Evolutionary conservation across 2,329 filamentous ascomycete genomes (phyloP).

Genomic region (Chalaropsis ovoidea): DNA sequence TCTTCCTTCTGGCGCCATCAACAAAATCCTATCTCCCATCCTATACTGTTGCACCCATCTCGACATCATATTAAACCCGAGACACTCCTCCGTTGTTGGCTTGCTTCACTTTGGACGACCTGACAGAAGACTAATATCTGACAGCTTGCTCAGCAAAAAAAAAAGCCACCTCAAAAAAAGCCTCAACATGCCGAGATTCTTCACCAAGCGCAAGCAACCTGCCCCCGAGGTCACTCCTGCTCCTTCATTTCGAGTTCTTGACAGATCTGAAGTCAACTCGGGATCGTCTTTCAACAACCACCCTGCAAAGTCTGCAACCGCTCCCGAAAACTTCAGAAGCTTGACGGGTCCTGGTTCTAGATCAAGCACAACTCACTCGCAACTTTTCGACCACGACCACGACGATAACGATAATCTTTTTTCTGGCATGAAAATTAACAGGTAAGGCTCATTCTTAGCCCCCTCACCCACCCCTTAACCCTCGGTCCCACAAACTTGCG

Average conservation of each 20-base stretch:
- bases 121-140: slow-evolving; percentile 5
- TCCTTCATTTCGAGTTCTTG: slow-evolving; percentile 50
- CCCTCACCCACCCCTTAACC: slow-evolving; percentile 11
- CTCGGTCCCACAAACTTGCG: slow-evolving; percentile 9
- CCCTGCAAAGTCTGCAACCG: slow-evolving; percentile 27
- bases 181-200: slow-evolving; percentile 53
- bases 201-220: slow-evolving; percentile 51
- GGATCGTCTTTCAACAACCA: not conserved
- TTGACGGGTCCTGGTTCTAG: slow-evolving; percentile 36
- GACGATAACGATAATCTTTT: slow-evolving; percentile 50
- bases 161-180: slow-evolving; percentile 7
- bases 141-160: not conserved
- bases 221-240: slow-evolving; percentile 43
- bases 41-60: not conserved
- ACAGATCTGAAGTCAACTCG: slow-evolving; percentile 37
- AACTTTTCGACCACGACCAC: slow-evolving; percentile 33
- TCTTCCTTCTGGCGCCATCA: slow-evolving; percentile 1
- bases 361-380: slow-evolving; percentile 33
- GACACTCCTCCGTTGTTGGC: not conserved
- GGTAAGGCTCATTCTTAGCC: slow-evolving; percentile 38
- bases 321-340: slow-evolving; percentile 42
- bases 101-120: slow-evolving; percentile 4
- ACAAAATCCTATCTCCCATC: slow-evolving; percentile 8
- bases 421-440: slow-evolving; percentile 44
- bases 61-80: slow-evolving; percentile 4